These are phyloP conservation scores for Cymbopogon citratus DNA, from an alignment of 176 grass and related monocot genomes.

Conservation along the genomic window DNA sequence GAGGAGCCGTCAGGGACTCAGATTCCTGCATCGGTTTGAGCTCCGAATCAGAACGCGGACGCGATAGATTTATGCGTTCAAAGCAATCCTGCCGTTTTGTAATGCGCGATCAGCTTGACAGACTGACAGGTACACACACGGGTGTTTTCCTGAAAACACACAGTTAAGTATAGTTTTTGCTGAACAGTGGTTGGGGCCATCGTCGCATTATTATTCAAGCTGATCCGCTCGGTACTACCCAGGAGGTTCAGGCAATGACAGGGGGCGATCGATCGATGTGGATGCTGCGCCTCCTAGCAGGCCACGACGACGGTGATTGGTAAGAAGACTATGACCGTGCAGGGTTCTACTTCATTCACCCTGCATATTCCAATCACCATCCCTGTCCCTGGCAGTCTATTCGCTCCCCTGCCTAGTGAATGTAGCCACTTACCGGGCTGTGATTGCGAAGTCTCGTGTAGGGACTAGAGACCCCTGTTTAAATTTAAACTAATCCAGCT, in stretches of 20 bases:
- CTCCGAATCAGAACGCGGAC: neutral
- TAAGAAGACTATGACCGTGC: neutral
- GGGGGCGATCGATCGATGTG: neutral
- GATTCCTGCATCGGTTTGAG: conserved; percentile 28
- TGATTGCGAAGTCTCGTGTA: neutral
- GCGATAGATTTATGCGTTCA: conserved; percentile 30
- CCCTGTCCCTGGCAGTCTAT: neutral
- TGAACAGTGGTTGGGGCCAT: neutral
- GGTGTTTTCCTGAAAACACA: conserved; percentile 10
- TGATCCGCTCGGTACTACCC: conserved; percentile 33
- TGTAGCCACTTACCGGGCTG: conserved; percentile 6
- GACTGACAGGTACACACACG: neutral
- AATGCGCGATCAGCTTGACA: neutral
- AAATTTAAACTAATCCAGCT: conserved; percentile 16
- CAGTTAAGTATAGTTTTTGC: neutral
- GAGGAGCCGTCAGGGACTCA: neutral
- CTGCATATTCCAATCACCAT: neutral
- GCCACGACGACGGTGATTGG: neutral
- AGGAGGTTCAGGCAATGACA: conserved; percentile 11
- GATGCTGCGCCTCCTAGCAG: neutral
- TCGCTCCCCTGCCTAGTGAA: conserved; percentile 7
- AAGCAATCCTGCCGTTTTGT: conserved; percentile 32
- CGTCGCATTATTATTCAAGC: conserved; percentile 29
- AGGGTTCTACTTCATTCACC: neutral
- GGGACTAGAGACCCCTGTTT: neutral